phyloP scores from a whole-genome alignment of 2,329 filamentous ascomycete species.

The Coniosporium tulheliwenetii region DNA sequence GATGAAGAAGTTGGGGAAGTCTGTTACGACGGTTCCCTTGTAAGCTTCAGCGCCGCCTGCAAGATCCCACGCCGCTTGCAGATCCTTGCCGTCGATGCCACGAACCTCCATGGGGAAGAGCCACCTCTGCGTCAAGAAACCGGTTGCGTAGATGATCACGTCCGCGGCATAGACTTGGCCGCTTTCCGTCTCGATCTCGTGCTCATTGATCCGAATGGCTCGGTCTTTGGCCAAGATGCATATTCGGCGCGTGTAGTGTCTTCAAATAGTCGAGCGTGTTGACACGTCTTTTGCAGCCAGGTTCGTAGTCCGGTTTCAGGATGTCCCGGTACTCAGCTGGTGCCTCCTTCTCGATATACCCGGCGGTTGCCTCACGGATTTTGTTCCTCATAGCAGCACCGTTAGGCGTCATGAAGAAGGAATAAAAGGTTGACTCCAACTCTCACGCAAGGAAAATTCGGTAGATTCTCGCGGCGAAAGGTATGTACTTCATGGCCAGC shows the following conservation, averaged over 20 bases:
- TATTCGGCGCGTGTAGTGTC: slow-evolving; percentile 16
- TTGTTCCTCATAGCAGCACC: no score
- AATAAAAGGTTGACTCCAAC: slow-evolving; percentile 24
- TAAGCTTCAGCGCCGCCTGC: slow-evolving; percentile 27
- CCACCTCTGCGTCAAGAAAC: slow-evolving; percentile 32
- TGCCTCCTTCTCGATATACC: slow-evolving; percentile 27
- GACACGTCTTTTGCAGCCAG: slow-evolving; percentile 33
- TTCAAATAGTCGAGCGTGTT: slow-evolving; percentile 31
- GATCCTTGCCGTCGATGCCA: slow-evolving; percentile 23
- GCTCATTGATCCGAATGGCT: slow-evolving; percentile 3
- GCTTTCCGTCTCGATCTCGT: slow-evolving; percentile 21
- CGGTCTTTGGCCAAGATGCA: no score
- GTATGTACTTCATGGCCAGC: slow-evolving; percentile 28
- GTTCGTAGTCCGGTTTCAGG: slow-evolving; percentile 26
- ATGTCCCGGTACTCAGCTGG: slow-evolving; percentile 28
- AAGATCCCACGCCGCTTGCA: no score
- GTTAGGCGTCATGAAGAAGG: no score
- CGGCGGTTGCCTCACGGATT: slow-evolving; percentile 16
- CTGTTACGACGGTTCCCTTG: slow-evolving; percentile 31
- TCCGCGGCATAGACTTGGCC: slow-evolving; percentile 25
- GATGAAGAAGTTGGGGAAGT: slow-evolving; percentile 32
- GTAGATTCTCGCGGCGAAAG: slow-evolving; percentile 28
- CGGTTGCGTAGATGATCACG: slow-evolving; percentile 32
- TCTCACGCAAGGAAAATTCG: slow-evolving; percentile 25
- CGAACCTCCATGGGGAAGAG: slow-evolving; percentile 31